Evolutionary conservation across 1,284 basidiomycete genomes (phyloP).

Genomic region (Ceratobasidium sp.): DNA sequence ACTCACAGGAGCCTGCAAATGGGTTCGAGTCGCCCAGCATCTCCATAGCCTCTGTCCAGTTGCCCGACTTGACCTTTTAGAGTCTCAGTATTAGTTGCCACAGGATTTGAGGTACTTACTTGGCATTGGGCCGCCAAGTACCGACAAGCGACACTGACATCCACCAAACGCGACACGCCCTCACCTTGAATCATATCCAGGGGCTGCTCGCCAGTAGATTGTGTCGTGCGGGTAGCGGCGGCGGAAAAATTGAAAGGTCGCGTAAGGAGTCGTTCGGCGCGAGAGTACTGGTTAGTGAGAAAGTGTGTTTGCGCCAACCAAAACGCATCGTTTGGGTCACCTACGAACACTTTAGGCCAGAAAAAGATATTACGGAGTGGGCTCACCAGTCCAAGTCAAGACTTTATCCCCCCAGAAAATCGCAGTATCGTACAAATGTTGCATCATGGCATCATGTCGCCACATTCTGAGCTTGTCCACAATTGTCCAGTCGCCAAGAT

Average conservation of each 20-base stretch:
- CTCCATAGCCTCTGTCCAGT: conserved; percentile 91
- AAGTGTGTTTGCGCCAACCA: conserved; percentile 99
- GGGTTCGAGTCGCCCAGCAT: conserved; percentile 92
- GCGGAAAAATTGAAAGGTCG: conserved; percentile 66
- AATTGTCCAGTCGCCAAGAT: conserved; percentile 70
- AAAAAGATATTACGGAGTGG: background rate
- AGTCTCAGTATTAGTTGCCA: background rate
- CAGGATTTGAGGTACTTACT: conserved; percentile 53
- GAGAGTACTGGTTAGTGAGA: conserved; percentile 91
- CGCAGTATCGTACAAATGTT: conserved; percentile 96
- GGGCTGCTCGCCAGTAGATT: conserved; percentile 67
- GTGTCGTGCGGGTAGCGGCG: conserved; percentile 60
- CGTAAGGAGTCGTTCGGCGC: conserved; percentile 89
- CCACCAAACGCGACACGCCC: conserved; percentile 68
- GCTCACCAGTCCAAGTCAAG: conserved; percentile 89
- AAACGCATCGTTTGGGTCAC: conserved; percentile 95
- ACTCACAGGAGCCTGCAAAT: conserved; percentile 71
- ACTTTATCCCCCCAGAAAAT: conserved; percentile 99
- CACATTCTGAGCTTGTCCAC: conserved; percentile 95
- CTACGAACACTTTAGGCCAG: too few relatives aligned
- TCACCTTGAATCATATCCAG: conserved; percentile 40
- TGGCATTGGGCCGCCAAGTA: conserved; percentile 95
- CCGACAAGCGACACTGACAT: conserved; percentile 89
- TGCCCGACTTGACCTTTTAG: conserved; percentile 77
- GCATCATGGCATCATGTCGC: conserved; percentile 97